Evolutionary conservation across 1,284 basidiomycete genomes (phyloP).

Genomic region (Nidula niveotomentosa): DNA sequence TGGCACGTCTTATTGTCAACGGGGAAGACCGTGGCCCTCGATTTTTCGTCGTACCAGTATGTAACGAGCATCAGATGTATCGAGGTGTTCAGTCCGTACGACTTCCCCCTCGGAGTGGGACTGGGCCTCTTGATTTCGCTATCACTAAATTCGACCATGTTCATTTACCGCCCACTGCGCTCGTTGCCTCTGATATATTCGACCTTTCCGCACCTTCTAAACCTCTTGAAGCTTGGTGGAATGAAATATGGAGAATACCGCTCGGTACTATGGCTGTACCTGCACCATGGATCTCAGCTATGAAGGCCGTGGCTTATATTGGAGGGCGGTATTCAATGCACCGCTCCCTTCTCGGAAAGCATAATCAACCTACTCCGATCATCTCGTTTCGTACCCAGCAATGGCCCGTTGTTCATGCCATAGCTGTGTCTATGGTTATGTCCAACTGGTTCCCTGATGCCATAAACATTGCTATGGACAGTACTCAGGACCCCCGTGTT

Average conservation of each 20-base stretch:
- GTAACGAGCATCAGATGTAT: conserved; percentile 49
- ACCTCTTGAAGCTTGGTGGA: conserved; percentile 46
- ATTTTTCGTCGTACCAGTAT: conserved; percentile 52
- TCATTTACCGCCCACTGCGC: conserved; percentile 38
- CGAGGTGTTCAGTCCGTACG: conserved; percentile 39
- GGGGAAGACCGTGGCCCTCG: conserved; percentile 47
- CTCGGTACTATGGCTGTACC: conserved; percentile 46
- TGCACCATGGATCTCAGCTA: conserved; percentile 44
- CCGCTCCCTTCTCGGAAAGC: conserved; percentile 43
- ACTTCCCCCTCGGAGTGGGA: conserved; percentile 44
- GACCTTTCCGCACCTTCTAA: conserved; percentile 33
- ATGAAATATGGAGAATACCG: conserved; percentile 52
- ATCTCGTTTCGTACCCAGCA: conserved; percentile 59
- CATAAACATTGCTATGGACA: conserved; percentile 30
- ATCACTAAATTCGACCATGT: conserved; percentile 49
- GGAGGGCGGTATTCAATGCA: conserved; percentile 49
- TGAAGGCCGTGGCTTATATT: conserved; percentile 49
- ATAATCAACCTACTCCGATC: conserved; percentile 37
- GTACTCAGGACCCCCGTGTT: conserved; percentile 34
- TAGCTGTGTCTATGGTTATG: conserved; percentile 44
- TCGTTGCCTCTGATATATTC: conserved; percentile 40
- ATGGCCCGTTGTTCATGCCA: conserved; percentile 45
- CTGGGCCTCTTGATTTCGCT: conserved; percentile 45
- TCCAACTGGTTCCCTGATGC: conserved; percentile 42
- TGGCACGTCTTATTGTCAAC: conserved; percentile 50